Evolutionary conservation across 768 basidiomycete genomes (phyloP).

Genomic region (Rickenella mellea): DNA sequence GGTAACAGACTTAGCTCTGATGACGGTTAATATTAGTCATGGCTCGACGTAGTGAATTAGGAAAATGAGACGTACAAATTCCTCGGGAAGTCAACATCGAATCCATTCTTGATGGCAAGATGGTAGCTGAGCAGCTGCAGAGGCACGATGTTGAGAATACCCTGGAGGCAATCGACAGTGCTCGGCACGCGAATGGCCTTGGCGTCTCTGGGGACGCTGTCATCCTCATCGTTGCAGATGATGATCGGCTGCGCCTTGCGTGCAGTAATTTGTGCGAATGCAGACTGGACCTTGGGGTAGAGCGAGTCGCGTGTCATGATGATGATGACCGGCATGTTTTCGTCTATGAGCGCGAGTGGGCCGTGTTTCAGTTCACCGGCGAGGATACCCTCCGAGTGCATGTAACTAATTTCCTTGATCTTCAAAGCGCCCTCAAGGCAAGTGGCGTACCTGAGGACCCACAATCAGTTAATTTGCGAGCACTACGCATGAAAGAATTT

Average conservation of each 20-base stretch:
- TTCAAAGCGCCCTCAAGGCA: constrained; percentile 97
- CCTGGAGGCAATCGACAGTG: constrained; percentile 93
- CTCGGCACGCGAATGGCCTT: constrained; percentile 92
- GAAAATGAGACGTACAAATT: constrained; percentile 61
- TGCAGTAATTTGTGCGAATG: constrained; percentile 93
- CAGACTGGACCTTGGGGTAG: constrained; percentile 96
- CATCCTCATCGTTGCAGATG: constrained; percentile 89
- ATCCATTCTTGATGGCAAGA: constrained; percentile 89
- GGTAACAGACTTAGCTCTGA: constrained; percentile 70
- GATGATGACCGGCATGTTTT: constrained; percentile 98
- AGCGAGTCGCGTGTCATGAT: constrained; percentile 99
- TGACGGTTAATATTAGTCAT: constrained; percentile 7
- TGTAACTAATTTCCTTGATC: constrained; percentile 98
- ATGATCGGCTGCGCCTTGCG: constrained; percentile 94
- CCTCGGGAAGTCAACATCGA: constrained; percentile 97
- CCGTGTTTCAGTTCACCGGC: constrained; percentile 99
- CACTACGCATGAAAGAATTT: constrained; percentile 12
- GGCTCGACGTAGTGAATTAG: constrained; percentile 1
- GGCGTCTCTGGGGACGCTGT: constrained; percentile 58
- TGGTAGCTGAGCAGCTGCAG: constrained; percentile 95
- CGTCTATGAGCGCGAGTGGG: constrained; percentile 93
- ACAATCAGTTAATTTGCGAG: not conserved
- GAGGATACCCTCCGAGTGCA: constrained; percentile 84
- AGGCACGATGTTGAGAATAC: constrained; percentile 92
- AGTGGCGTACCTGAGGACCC: constrained; percentile 63